Evolutionary conservation across 768 basidiomycete genomes (phyloP).

Genomic region (Tulasnella sp.): DNA sequence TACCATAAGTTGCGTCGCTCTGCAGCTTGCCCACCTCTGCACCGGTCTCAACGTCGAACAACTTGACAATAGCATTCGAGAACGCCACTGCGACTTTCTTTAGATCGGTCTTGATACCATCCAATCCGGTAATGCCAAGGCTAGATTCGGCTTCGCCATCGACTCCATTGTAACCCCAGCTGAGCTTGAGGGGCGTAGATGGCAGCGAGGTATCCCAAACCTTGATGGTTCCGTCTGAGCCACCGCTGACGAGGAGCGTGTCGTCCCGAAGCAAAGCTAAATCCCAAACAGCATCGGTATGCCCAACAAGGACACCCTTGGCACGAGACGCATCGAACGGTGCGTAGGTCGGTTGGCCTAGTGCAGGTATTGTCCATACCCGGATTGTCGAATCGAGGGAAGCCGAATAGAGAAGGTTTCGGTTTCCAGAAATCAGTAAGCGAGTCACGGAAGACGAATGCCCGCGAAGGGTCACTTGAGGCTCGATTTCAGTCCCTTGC

Average conservation of each 20-base stretch:
- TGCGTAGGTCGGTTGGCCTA: conserved; percentile 82
- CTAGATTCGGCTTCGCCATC: conserved; percentile 49
- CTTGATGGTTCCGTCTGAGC: conserved; percentile 88
- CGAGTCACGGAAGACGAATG: conserved; percentile 90
- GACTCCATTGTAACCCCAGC: conserved; percentile 75
- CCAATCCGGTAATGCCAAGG: conserved; percentile 72
- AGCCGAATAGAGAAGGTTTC: conserved; percentile 79
- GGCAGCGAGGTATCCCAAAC: conserved; percentile 84
- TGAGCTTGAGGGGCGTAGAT: conserved; percentile 56
- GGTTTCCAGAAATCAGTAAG: conserved; percentile 71
- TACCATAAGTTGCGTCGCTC: conserved; percentile 33
- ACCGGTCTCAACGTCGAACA: conserved; percentile 87
- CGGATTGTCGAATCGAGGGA: conserved; percentile 92
- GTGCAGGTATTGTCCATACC: conserved; percentile 77
- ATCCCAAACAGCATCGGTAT: conserved; percentile 97
- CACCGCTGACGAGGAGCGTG: conserved; percentile 79
- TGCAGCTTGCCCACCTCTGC: conserved; percentile 53
- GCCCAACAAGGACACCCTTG: conserved; percentile 78
- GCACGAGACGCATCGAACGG: conserved; percentile 76
- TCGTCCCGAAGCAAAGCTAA: conserved; percentile 80
- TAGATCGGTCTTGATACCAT: conserved; percentile 74
- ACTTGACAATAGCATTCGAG: conserved; percentile 80
- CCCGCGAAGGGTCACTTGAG: conserved; percentile 87
- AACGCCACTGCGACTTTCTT: conserved; percentile 89
- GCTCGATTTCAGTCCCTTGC: conserved; percentile 81